Evolutionary conservation across 1,284 basidiomycete genomes (phyloP).

Genomic region (Heterobasidion parviporum): DNA sequence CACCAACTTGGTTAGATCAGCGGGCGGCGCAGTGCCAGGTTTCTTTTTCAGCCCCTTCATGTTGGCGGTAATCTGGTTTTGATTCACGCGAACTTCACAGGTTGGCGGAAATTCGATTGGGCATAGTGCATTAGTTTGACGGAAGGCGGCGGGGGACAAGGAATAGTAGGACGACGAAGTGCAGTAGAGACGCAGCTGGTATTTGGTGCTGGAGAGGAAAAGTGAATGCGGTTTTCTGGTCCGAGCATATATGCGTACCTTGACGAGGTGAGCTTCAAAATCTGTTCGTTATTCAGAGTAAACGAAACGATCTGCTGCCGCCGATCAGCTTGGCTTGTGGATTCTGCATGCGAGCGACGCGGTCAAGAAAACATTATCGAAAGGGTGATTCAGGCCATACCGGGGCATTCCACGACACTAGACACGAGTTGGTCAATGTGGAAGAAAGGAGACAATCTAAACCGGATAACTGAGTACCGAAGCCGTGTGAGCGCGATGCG

Average conservation of each 20-base stretch:
- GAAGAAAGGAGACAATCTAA: constrained; percentile 77
- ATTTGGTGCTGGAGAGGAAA: constrained; percentile 41
- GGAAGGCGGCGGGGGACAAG: constrained; percentile 39
- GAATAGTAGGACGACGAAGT: constrained; percentile 84
- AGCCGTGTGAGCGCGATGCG: neutral
- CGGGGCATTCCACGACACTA: constrained; percentile 62
- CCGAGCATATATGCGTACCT: constrained; percentile 28
- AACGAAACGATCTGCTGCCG: constrained; percentile 56
- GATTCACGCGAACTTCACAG: constrained; percentile 86
- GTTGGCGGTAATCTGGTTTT: constrained; percentile 61
- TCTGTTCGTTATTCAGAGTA: constrained; percentile 54
- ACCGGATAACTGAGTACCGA: constrained; percentile 48
- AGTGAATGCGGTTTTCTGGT: neutral
- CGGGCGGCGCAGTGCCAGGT: constrained; percentile 90
- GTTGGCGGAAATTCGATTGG: constrained; percentile 89
- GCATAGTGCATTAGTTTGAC: constrained; percentile 41
- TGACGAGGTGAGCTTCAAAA: constrained; percentile 46
- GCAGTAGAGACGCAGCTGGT: constrained; percentile 86
- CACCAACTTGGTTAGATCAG: constrained; percentile 66
- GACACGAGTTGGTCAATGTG: constrained; percentile 59
- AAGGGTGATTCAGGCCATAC: constrained; percentile 26
- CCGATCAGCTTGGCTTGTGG: constrained; percentile 66
- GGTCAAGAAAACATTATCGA: constrained; percentile 7
- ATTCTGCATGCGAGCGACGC: constrained; percentile 38
- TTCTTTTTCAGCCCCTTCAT: constrained; percentile 93